Evolutionary conservation across 352 stramenopile species (phyloP).

Genomic region (Globisporangium cederbergense): DNA sequence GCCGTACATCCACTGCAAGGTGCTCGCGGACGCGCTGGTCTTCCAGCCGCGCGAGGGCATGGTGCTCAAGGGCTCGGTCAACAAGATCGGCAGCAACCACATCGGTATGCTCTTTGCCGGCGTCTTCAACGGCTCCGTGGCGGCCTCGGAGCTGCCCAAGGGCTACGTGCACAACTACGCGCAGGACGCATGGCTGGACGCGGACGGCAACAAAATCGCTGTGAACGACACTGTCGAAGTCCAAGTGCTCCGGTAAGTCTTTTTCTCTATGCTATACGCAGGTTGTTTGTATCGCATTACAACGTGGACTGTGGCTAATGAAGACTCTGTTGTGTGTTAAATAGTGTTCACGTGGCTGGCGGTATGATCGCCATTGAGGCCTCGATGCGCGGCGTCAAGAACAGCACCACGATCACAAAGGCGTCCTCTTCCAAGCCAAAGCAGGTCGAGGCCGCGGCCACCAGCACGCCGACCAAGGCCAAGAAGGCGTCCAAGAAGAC

Average conservation of each 20-base stretch:
- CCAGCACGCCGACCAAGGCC: constrained; percentile 4
- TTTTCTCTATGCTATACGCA: too few relatives aligned
- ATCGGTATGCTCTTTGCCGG: constrained; percentile 79
- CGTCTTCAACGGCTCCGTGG: constrained; percentile 82
- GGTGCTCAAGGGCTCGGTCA: constrained; percentile 56
- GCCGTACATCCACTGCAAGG: constrained; percentile 81
- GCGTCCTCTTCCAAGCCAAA: constrained; percentile 1
- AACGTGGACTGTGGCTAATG: too few relatives aligned
- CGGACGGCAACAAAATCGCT: constrained; percentile 52
- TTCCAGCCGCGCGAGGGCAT: constrained; percentile 71
- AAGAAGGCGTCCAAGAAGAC: constrained; percentile 18
- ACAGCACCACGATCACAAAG: neutral
- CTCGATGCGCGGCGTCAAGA: constrained; percentile 52
- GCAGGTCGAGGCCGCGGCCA: neutral
- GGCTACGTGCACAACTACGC: constrained; percentile 80
- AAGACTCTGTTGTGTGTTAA: neutral
- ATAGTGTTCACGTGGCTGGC: constrained; percentile 61
- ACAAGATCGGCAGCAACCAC: constrained; percentile 87
- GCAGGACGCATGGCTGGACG: constrained; percentile 65
- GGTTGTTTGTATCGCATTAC: too few relatives aligned
- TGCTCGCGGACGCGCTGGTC: constrained; percentile 64
- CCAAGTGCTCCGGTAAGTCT: constrained; percentile 48
- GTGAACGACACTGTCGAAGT: constrained; percentile 67
- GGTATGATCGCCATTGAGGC: constrained; percentile 81
- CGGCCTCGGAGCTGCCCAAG: constrained; percentile 66